phyloP scores from a whole-genome alignment of 2,329 filamentous ascomycete species.

The Arthrobotrys sphaeroides region DNA sequence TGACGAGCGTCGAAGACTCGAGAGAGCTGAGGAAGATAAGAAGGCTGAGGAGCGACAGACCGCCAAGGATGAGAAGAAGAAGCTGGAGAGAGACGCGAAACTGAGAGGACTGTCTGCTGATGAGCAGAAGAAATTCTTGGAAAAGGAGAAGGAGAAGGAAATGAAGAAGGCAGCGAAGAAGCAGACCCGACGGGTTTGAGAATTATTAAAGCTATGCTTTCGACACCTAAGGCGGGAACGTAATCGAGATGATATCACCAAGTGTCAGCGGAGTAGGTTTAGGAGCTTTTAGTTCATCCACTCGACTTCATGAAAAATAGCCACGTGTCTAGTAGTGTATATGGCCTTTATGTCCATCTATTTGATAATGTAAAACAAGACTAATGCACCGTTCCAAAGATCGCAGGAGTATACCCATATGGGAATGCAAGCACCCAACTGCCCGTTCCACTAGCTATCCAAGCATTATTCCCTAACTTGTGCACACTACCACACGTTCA shows the following conservation, averaged over 20 bases:
- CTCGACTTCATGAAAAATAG: not conserved
- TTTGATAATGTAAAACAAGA: not conserved
- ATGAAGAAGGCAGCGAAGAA: conserved; percentile 71
- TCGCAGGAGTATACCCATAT: too few species aligned
- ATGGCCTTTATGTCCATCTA: not conserved
- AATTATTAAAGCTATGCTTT: not conserved
- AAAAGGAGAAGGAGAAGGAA: conserved; percentile 81
- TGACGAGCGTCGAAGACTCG: conserved; percentile 79
- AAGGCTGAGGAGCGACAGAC: conserved; percentile 79
- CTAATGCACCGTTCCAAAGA: not conserved
- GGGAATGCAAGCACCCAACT: too few species aligned
- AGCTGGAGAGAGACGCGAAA: conserved; percentile 87
- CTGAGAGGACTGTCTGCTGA: conserved; percentile 80
- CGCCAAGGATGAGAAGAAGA: conserved; percentile 79
- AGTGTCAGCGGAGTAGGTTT: not conserved
- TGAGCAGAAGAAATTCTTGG: conserved; percentile 84
- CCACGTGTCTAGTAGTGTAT: not conserved
- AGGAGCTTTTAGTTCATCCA: not conserved
- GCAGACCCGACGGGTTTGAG: conserved; percentile 63
- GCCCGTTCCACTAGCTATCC: too few species aligned
- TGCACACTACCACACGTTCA: too few species aligned
- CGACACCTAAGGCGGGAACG: not conserved
- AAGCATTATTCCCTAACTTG: too few species aligned
- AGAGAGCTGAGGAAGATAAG: conserved; percentile 79
- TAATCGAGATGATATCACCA: not conserved